These are phyloP conservation scores for Penicillium sp. DNA, from an alignment of 2,329 filamentous ascomycete genomes.

Conservation along the genomic window DNA sequence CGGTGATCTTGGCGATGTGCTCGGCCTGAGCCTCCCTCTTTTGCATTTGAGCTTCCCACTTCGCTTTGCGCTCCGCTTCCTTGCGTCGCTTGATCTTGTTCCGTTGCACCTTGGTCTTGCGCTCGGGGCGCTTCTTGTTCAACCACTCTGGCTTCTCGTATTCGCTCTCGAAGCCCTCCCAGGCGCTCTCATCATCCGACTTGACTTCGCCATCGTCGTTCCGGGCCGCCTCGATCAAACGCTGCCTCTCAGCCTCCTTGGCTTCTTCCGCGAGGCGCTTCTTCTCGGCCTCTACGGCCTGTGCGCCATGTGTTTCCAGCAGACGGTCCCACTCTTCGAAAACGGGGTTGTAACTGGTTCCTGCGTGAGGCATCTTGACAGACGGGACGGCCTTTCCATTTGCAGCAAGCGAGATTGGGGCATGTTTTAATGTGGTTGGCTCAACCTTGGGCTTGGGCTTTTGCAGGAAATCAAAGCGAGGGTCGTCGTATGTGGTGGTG, in stretches of 20 bases:
- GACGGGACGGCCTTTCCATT: constrained; percentile 78
- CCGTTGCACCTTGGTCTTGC: constrained; percentile 82
- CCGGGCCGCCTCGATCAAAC: constrained; percentile 71
- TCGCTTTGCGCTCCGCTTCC: constrained; percentile 75
- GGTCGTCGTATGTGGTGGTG: constrained; percentile 46
- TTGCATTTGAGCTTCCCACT: constrained; percentile 74
- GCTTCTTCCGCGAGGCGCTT: constrained; percentile 69
- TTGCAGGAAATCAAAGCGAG: constrained; percentile 66
- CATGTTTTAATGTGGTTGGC: constrained; percentile 72
- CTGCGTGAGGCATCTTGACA: constrained; percentile 75
- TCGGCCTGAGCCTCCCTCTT: constrained; percentile 71
- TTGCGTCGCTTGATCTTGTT: constrained; percentile 89
- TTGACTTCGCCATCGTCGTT: constrained; percentile 73
- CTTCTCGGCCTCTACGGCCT: constrained; percentile 76
- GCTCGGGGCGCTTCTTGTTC: constrained; percentile 72
- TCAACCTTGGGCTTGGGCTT: constrained; percentile 66
- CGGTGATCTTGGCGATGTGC: constrained; percentile 69
- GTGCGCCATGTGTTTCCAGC: constrained; percentile 71
- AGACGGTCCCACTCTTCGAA: constrained; percentile 84
- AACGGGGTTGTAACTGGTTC: constrained; percentile 88
- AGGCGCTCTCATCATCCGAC: constrained; percentile 87
- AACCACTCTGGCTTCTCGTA: constrained; percentile 67
- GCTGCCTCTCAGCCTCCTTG: constrained; percentile 66
- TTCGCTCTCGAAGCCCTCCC: constrained; percentile 86
- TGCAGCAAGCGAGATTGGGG: constrained; percentile 79